Conservation (phyloP, 768 basidiomycete genomes). For the Russula virescens region DNA sequence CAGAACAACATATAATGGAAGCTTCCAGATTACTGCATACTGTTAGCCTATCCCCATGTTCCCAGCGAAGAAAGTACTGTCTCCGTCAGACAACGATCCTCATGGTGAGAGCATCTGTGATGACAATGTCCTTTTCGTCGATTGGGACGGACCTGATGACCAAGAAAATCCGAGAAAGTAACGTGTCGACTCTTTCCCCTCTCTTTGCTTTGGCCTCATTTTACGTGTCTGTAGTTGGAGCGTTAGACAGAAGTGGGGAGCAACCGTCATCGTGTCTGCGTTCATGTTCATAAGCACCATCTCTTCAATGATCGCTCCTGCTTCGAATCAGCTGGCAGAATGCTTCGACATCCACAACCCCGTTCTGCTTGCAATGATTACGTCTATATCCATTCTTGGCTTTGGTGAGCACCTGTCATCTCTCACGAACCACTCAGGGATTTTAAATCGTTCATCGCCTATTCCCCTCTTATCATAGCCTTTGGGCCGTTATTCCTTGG, state of each 20-base stretch:
- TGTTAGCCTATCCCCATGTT: too few relatives aligned
- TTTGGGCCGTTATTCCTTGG: constrained; percentile 45
- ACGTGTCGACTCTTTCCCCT: background rate
- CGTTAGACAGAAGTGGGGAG: constrained; percentile 27
- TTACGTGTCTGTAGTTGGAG: constrained; percentile 11
- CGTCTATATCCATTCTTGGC: constrained; percentile 44
- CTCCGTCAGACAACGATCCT: too few relatives aligned
- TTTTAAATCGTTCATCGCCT: background rate
- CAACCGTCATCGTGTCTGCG: constrained; percentile 50
- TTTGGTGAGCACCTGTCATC: constrained; percentile 41
- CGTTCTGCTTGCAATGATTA: constrained; percentile 48
- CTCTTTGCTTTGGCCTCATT: background rate
- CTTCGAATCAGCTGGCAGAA: constrained; percentile 42
- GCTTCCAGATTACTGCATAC: too few relatives aligned
- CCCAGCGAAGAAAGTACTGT: too few relatives aligned
- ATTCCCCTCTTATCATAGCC: constrained; percentile 32
- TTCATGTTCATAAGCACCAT: constrained; percentile 65
- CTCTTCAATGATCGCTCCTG: constrained; percentile 73
- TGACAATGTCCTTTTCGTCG: background rate
- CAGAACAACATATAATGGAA: too few relatives aligned
- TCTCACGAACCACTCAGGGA: background rate
- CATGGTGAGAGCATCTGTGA: too few relatives aligned
- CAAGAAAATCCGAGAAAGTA: constrained; percentile 20
- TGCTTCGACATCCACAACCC: constrained; percentile 50
- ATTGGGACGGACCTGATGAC: constrained; percentile 21